Percentiles rank a stretch among this genome's conserved stretches.
Conservation (phyloP, 495 filamentous ascomycete species). For the Aspergillus coremiiformis region DNA sequence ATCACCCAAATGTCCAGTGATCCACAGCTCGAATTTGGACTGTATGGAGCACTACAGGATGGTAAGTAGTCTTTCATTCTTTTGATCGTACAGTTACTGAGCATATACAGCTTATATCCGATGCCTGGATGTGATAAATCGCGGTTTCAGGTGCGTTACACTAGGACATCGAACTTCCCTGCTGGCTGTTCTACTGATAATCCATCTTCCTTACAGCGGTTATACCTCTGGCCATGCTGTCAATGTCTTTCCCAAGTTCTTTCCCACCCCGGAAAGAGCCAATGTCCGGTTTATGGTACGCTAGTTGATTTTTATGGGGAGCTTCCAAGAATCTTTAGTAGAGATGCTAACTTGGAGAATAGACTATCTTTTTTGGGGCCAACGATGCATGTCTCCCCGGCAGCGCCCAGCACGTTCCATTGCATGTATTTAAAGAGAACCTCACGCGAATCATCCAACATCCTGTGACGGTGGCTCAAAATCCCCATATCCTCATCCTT, state of each 20-base stretch:
- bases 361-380: constrained; percentile 80
- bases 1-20: constrained; percentile 58
- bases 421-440: constrained; percentile 65
- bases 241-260: constrained; percentile 49
- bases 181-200: neutral
- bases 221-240: constrained; percentile 62
- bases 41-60: constrained; percentile 63
- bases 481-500: constrained; percentile 64
- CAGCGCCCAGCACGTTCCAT: constrained; percentile 63
- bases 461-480: constrained; percentile 57
- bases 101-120: constrained; percentile 48
- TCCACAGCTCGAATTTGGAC: constrained; percentile 57
- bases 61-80: constrained; percentile 36
- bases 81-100: neutral
- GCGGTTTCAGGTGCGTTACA: constrained; percentile 52
- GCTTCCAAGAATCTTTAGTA: neutral
- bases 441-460: constrained; percentile 62
- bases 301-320: neutral
- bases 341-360: constrained; percentile 8
- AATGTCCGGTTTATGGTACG: constrained; percentile 61
- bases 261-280: constrained; percentile 48
- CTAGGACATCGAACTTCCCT: neutral
- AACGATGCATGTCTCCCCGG: constrained; percentile 70
- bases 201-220: constrained; percentile 36
- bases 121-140: constrained; percentile 59